phyloP scores from a whole-genome alignment of 2,329 filamentous ascomycete genomes.

The Penicillium sp. region DNA sequence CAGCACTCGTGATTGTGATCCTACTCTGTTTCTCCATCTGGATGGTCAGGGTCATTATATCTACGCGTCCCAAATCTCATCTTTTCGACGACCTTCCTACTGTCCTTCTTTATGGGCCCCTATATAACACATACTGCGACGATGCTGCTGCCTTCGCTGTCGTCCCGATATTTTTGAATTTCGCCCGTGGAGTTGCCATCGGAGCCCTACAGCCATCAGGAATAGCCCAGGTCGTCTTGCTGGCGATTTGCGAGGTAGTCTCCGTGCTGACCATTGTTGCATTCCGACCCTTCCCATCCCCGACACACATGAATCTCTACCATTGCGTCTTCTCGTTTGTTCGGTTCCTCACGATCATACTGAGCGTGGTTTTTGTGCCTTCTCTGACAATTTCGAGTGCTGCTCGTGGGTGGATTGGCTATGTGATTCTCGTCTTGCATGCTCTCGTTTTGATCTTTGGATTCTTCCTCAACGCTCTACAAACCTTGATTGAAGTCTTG shows the following conservation, averaged over 20 bases:
- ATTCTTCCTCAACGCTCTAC: constrained; percentile 89
- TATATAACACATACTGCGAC: constrained; percentile 98
- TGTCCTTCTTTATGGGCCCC: constrained; percentile 83
- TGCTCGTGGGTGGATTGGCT: constrained; percentile 92
- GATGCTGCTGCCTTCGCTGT: constrained; percentile 88
- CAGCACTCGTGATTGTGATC: constrained; percentile 73
- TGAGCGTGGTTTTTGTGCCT: constrained; percentile 84
- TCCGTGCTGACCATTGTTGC: constrained; percentile 84
- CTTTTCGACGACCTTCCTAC: constrained; percentile 93
- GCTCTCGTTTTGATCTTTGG: constrained; percentile 83
- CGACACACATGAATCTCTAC: constrained; percentile 97
- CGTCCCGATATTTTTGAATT: constrained; percentile 81
- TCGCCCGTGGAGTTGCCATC: constrained; percentile 85
- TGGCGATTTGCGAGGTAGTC: constrained; percentile 93
- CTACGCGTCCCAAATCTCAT: constrained; percentile 79
- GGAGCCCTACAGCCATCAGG: constrained; percentile 92
- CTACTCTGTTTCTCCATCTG: constrained; percentile 76
- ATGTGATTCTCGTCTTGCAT: constrained; percentile 85
- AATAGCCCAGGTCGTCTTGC: constrained; percentile 86
- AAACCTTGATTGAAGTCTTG: constrained; percentile 86
- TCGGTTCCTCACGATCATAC: constrained; percentile 73
- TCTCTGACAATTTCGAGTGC: constrained; percentile 77
- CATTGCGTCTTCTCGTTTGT: constrained; percentile 82
- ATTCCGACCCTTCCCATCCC: constrained; percentile 85
- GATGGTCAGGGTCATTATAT: constrained; percentile 79